Evolutionary conservation across 2,329 filamentous ascomycete species (phyloP).

Genomic region (Microcyclosporella mali): DNA sequence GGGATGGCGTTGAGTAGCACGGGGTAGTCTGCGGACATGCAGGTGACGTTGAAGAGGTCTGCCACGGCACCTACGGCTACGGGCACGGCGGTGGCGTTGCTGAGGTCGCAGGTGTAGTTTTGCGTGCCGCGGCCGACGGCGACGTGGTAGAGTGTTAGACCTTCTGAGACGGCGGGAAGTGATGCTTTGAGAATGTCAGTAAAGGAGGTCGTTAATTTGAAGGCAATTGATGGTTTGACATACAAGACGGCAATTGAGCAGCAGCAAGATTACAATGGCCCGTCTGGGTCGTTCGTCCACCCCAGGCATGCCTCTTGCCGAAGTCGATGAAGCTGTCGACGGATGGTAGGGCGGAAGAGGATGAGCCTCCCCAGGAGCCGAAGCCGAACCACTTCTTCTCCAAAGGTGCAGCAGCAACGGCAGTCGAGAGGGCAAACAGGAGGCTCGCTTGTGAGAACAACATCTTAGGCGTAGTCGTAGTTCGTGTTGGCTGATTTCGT

Average conservation of each 20-base stretch:
- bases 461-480: constrained; percentile 13
- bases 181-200: constrained; percentile 31
- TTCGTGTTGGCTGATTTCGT: too few species aligned
- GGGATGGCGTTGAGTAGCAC: constrained; percentile 61
- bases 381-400: constrained; percentile 17
- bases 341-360: background rate
- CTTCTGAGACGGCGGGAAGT: constrained; percentile 56
- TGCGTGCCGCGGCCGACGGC: constrained; percentile 82
- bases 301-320: constrained; percentile 13
- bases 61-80: constrained; percentile 67
- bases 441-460: constrained; percentile 20
- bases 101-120: constrained; percentile 76
- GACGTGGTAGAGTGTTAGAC: constrained; percentile 65
- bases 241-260: constrained; percentile 19
- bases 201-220: constrained; percentile 2
- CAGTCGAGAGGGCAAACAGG: constrained; percentile 15
- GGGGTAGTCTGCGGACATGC: constrained; percentile 64
- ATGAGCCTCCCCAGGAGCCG: constrained; percentile 12
- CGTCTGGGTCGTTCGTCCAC: constrained; percentile 4
- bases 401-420: constrained; percentile 18
- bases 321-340: constrained; percentile 6
- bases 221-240: background rate
- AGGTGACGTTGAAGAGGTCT: constrained; percentile 81
- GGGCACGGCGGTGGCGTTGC: constrained; percentile 56
- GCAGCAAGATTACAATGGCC: constrained; percentile 12